A percentile compares a stretch with the other conserved stretches of the same genome.
Conservation (phyloP, 345 rosid genomes). For the Salix exigua region DNA sequence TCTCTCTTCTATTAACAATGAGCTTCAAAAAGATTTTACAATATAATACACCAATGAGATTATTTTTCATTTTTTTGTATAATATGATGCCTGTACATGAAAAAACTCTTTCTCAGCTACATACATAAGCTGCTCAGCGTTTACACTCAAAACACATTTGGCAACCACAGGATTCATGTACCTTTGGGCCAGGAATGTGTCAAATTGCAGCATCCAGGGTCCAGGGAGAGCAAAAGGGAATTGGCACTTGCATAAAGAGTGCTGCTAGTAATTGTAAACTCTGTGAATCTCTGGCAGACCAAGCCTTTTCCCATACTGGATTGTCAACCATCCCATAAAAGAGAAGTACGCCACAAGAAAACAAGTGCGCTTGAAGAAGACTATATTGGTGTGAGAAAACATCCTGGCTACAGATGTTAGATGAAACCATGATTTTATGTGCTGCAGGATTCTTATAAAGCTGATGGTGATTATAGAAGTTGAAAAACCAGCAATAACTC, state of each 20-base stretch:
- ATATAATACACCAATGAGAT: not conserved
- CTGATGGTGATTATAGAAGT: conserved; percentile 53
- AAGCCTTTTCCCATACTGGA: conserved; percentile 46
- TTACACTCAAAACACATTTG: not conserved
- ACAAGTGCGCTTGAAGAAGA: conserved; percentile 50
- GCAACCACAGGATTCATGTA: not conserved
- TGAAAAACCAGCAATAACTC: conserved; percentile 52
- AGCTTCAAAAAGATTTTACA: not conserved
- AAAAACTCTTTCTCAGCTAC: conserved; percentile 1
- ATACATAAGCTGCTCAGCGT: conserved; percentile 1
- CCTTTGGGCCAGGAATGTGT: not conserved
- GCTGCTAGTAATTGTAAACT: conserved; percentile 22
- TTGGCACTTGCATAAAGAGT: conserved; percentile 1
- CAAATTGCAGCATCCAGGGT: not conserved
- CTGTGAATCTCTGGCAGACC: conserved; percentile 38
- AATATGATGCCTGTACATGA: conserved; percentile 2
- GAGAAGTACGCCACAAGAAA: conserved; percentile 55
- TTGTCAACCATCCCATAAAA: conserved; percentile 53
- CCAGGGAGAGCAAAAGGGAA: not conserved
- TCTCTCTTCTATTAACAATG: not conserved
- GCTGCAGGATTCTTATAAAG: conserved; percentile 35
- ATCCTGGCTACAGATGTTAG: conserved; percentile 17
- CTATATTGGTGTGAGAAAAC: conserved; percentile 10
- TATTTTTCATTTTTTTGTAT: not conserved
- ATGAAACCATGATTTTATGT: conserved; percentile 38